phyloP scores from a whole-genome alignment of 2,329 filamentous ascomycete genomes.

The Hyphodiscus sp. region DNA sequence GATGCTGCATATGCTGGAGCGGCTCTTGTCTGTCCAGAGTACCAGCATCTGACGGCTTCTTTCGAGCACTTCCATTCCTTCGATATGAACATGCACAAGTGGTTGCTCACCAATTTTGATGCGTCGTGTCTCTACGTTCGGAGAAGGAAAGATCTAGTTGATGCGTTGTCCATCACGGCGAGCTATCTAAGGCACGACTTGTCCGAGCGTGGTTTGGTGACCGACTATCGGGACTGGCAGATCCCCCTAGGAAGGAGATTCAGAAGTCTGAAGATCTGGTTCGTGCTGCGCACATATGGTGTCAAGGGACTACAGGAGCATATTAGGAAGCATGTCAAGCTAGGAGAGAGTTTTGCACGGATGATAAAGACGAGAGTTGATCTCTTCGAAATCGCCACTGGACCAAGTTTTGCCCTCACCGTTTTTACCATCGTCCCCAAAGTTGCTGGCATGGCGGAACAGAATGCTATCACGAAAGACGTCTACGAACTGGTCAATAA shows the following conservation, averaged over 20 bases:
- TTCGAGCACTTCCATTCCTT: slow-evolving; percentile 75
- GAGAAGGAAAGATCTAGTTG: slow-evolving; percentile 67
- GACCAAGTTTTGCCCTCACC: slow-evolving; percentile 71
- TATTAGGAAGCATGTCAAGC: slow-evolving; percentile 59
- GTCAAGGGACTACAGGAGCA: slow-evolving; percentile 68
- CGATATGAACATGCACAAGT: slow-evolving; percentile 96
- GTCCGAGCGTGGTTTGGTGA: slow-evolving; percentile 77
- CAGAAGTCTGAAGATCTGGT: slow-evolving; percentile 89
- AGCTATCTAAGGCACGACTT: slow-evolving; percentile 77
- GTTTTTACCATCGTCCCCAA: slow-evolving; percentile 60
- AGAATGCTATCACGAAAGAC: slow-evolving; percentile 63
- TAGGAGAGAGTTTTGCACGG: slow-evolving; percentile 64
- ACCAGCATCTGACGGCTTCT: slow-evolving; percentile 58
- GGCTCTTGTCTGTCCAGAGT: slow-evolving; percentile 75
- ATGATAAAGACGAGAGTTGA: slow-evolving; percentile 55
- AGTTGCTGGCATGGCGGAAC: slow-evolving; percentile 37
- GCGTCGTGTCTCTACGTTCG: slow-evolving; percentile 74
- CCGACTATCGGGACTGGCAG: slow-evolving; percentile 96
- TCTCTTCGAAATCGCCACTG: slow-evolving; percentile 69
- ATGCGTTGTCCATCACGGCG: slow-evolving; percentile 71
- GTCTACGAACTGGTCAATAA: slow-evolving; percentile 72
- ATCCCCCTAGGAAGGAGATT: slow-evolving; percentile 88
- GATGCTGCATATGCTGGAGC: slow-evolving; percentile 91
- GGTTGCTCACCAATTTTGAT: slow-evolving; percentile 93
- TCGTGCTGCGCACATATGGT: slow-evolving; percentile 80